Conservation (phyloP, 371 early-diverging fungal genomes). For the Dichotomocladium elegans region DNA sequence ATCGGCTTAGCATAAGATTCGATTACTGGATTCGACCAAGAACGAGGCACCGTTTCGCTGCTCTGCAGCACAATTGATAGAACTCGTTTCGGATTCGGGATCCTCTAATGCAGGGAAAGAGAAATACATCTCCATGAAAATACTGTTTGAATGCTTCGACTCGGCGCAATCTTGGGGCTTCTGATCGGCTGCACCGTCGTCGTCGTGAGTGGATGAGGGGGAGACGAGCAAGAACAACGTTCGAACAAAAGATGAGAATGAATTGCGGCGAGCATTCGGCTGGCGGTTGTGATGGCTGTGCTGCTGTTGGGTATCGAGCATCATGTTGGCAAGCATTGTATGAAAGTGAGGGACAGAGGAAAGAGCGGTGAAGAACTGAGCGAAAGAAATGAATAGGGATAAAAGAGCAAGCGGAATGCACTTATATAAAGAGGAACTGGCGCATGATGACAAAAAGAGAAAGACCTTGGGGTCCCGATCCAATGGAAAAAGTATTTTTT, state of each 20-base stretch:
- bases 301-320: conserved; percentile 3
- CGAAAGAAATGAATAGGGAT: no score
- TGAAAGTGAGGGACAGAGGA: not conserved
- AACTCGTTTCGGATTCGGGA: conserved; percentile 13
- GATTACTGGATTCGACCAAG: conserved; percentile 4
- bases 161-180: no score
- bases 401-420: no score
- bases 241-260: conserved; percentile 13
- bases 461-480: not conserved
- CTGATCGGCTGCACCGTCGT: not conserved
- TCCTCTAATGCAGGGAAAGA: conserved; percentile 20
- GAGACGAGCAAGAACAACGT: conserved; percentile 13
- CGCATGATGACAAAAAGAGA: not conserved
- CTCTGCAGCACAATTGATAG: conserved; percentile 13
- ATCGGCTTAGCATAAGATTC: not conserved
- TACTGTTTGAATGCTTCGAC: conserved; percentile 4
- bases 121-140: conserved; percentile 16
- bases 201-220: conserved; percentile 5
- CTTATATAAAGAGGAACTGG: not conserved
- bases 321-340: conserved; percentile 10
- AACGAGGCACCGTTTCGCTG: conserved; percentile 4
- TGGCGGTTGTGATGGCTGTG: not conserved
- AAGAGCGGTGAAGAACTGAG: not conserved
- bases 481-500: not conserved
- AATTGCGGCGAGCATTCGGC: conserved; percentile 4